Base-by-base conservation (phyloP, 352 stramenopile species). In the Globisporangium mamillatum region DNA sequence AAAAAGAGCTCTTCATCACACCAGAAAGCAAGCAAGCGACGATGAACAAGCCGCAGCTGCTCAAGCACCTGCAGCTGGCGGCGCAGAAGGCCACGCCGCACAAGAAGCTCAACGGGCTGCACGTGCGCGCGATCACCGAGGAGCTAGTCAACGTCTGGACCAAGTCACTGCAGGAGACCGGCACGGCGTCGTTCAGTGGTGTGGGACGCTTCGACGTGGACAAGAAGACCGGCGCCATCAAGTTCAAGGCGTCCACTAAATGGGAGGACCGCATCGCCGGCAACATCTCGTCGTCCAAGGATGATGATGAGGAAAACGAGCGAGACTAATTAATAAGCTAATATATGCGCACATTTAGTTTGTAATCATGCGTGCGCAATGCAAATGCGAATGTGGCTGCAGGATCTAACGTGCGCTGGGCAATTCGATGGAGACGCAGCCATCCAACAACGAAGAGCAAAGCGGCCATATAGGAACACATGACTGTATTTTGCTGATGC, bases 121-220 rank as follows among this genome's bases (percentile, higher is more conserved):
- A 87, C 68, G 79, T 87, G 56, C 72, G 77, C 38, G 71, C 67
- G 38, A 69, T 85, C 57, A 70, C 75, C 18, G 73, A 83, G 9
- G 79, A 82, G 75, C 65, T 84, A 8, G 62, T 81, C 38, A 63
- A 73, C 54, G 66, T 75, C 27, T 83, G 75, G 76, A 75, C 73
- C 55, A 74, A 73, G 59, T 79, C 73, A 65, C 75, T 87, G 52
- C 77, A 73, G 22, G 75, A 87, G 66, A 81, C 72, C 22, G 79
- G 78, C 63, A 71, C 65, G 27, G 76, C 75, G 72, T 76, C 72
- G 22, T 69, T 81, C 68, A 61, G 59, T 18, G 74, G 73, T 18
- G 73, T 86, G 24, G 78, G 78, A 3, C 78, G 78, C 54, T 86
- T 86, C 57, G 71, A 75, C 29, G 67, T 84, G 32, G 72, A 79